Evolutionary conservation across 2,329 filamentous ascomycete genomes (phyloP).

Genomic region (Cordyceps javanica): DNA sequence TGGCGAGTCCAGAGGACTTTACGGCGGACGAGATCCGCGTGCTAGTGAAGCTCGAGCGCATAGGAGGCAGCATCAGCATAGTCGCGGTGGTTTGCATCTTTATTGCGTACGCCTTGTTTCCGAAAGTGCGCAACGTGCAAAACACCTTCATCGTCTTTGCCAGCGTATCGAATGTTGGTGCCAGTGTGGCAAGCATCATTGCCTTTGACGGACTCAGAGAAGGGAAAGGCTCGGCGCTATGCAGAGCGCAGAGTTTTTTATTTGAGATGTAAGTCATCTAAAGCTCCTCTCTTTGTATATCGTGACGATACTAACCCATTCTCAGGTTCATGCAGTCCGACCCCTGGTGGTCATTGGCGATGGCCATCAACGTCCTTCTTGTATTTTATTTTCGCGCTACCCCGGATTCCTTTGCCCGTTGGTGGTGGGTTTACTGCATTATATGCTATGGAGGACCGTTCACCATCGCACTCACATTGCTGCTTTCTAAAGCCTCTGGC

Average conservation of each 20-base stretch:
- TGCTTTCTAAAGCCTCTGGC: slow-evolving; percentile 44
- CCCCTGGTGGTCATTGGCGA: slow-evolving; percentile 71
- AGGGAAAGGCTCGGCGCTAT: slow-evolving; percentile 52
- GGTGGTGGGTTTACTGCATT: slow-evolving; percentile 64
- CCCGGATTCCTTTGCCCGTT: slow-evolving; percentile 63
- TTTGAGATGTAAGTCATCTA: slow-evolving; percentile 57
- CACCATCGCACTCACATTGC: slow-evolving; percentile 58
- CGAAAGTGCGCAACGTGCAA: slow-evolving; percentile 49
- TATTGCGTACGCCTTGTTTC: slow-evolving; percentile 44
- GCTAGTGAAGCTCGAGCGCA: slow-evolving; percentile 44
- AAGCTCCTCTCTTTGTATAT: not conserved
- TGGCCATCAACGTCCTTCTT: slow-evolving; percentile 77
- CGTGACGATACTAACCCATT: not conserved
- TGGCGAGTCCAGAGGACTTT: slow-evolving; percentile 22
- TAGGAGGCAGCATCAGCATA: slow-evolving; percentile 48
- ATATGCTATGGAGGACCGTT: slow-evolving; percentile 68
- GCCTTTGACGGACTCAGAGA: slow-evolving; percentile 56
- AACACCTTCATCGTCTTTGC: slow-evolving; percentile 59
- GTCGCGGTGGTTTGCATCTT: slow-evolving; percentile 46
- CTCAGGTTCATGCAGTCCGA: slow-evolving; percentile 71
- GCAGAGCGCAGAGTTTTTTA: slow-evolving; percentile 53
- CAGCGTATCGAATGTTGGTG: slow-evolving; percentile 53
- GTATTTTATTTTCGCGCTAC: slow-evolving; percentile 56
- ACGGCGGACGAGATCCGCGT: slow-evolving; percentile 30
- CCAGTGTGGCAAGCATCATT: slow-evolving; percentile 62